Evolutionary conservation across 768 basidiomycete genomes (phyloP), one percentile per base, ranked within the genome.

Genomic region (Leccinum variicolor): DNA sequence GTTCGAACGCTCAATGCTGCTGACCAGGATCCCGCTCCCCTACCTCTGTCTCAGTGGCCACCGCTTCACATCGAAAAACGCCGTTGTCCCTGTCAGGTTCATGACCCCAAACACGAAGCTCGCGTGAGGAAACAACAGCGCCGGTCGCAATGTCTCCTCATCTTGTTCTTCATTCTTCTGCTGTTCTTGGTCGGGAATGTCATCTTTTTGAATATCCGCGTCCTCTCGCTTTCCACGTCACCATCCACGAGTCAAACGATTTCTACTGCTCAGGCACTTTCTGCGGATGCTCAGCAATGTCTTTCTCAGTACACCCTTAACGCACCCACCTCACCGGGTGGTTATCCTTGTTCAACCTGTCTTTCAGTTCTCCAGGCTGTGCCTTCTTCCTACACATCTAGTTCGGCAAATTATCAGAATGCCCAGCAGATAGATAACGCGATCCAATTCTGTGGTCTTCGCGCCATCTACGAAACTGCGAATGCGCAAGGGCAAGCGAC

Each of bases 371-470:
- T 82, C 6, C 72, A 73, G 57, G 66, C 67, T 8, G 69, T 81
- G 17, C 74, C 81, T 5, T 68, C 58, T 28, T 65, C 74, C n/a
- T 72, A 69, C 46, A 60, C 64, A 55, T 61, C 69, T 8, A 62
- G 14, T 51, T 54, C 67, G 15, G 67, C 69, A 25, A 72, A 76
- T 51, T 49, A 69, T 19, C 67, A 77, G 59, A 69, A 74, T 29
- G 51, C 68, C 19, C 72, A 75, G 57, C 52, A 60, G 25, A 67
- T 76, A 50, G 55, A 58, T 33, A 73, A 75, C 31, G 76, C 75
- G 5, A 53, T 78, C 1, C 81, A 82, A 60, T 82, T 82, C 58
- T 82, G 81, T 56, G 71, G 80, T 13, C 70, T 82, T 31, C 69
- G 77, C 6, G 70, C 77, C 11, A 62, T 82, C 59, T 81, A 76